phyloP scores from a whole-genome alignment of 495 filamentous ascomycete genomes.

The Aeminium ludgeri region DNA sequence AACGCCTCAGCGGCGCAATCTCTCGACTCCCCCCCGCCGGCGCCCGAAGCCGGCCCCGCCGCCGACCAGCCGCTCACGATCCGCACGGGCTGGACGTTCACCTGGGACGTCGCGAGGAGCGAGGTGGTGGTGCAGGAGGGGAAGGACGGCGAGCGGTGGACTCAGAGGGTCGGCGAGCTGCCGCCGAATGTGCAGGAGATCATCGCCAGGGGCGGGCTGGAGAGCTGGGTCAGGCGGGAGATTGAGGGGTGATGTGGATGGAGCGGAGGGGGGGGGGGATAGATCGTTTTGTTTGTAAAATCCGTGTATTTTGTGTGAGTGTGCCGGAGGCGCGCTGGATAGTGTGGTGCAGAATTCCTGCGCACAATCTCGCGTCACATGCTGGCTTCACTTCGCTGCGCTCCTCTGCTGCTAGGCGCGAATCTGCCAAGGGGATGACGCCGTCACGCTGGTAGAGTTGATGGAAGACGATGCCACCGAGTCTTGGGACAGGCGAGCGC shows the following conservation, averaged over 20 bases:
- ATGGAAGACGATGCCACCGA: no score
- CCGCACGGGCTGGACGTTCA: slow-evolving; percentile 74
- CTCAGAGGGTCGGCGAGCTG: slow-evolving; percentile 65
- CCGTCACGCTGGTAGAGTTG: no score
- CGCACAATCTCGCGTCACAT: no score
- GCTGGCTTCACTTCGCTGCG: no score
- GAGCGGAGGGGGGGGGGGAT: no score
- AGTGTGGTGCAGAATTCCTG: no score
- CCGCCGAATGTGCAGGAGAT: slow-evolving; percentile 64
- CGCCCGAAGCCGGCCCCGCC: slow-evolving; percentile 17
- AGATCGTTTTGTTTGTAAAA: no score
- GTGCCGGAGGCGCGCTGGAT: no score
- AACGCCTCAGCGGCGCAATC: slow-evolving; percentile 30
- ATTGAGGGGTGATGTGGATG: slow-evolving; percentile 21
- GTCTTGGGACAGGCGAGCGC: no score
- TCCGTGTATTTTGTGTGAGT: no score
- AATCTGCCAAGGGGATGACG: no score
- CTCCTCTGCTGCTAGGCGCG: no score
- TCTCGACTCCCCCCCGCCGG: slow-evolving; percentile 32
- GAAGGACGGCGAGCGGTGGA: slow-evolving; percentile 45
- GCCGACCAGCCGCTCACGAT: slow-evolving; percentile 47
- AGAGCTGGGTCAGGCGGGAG: slow-evolving; percentile 69
- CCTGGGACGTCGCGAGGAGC: slow-evolving; percentile 67
- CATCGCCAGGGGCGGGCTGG: slow-evolving; percentile 52
- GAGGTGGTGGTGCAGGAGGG: slow-evolving; percentile 57